phyloP scores from a whole-genome alignment of 148 eudicot genomes.

The Pouteria glomerata region DNA sequence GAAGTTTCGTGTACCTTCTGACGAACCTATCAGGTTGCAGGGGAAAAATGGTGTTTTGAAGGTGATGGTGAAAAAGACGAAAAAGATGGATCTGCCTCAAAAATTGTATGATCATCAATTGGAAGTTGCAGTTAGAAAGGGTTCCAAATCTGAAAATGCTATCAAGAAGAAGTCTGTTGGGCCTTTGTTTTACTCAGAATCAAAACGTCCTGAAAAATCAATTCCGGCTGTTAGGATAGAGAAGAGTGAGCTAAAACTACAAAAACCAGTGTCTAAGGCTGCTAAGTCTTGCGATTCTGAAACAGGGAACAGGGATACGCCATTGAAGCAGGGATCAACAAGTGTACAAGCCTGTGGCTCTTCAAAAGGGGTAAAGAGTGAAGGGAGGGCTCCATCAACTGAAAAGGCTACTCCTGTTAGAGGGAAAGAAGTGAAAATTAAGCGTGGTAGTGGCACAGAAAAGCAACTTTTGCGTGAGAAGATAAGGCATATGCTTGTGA shows the following conservation, averaged over 20 bases:
- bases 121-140: conserved; percentile 34
- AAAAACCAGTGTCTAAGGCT: conserved; percentile 19
- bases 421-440: conserved; percentile 54
- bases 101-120: conserved; percentile 19
- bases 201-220: conserved; percentile 36
- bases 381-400: conserved; percentile 36
- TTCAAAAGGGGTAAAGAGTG: conserved; percentile 41
- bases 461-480: conserved; percentile 86
- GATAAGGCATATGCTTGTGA: conserved; percentile 70
- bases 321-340: conserved; percentile 32
- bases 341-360: conserved; percentile 30
- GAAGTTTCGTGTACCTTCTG: conserved; percentile 39
- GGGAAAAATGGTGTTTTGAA: conserved; percentile 94
- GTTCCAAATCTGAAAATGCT: conserved; percentile 33
- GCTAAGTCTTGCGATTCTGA: conserved; percentile 14
- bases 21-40: conserved; percentile 75
- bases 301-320: conserved; percentile 46
- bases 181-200: conserved; percentile 37
- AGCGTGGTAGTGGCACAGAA: conserved; percentile 89
- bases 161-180: conserved; percentile 34
- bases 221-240: conserved; percentile 21
- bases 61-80: conserved; percentile 72
- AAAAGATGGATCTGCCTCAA: conserved; percentile 28
- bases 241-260: conserved; percentile 27
- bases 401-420: conserved; percentile 37